phyloP scores from a whole-genome alignment of 2,329 filamentous ascomycete genomes.

The Aspergillus fructus region DNA sequence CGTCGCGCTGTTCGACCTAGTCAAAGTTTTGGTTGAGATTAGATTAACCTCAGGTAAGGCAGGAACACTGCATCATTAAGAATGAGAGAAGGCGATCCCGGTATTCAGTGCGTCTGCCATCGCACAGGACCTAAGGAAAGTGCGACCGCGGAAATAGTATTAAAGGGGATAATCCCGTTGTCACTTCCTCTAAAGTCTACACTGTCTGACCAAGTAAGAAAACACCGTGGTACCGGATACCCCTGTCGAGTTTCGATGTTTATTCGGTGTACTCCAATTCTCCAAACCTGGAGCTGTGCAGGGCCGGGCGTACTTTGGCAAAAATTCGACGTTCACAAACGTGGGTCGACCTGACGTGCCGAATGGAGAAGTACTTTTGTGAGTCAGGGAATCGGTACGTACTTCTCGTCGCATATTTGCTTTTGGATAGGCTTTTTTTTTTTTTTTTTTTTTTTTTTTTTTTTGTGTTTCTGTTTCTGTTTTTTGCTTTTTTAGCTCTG shows the following conservation, averaged over 20 bases:
- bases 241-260: neutral
- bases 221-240: neutral
- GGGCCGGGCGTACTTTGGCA: neutral
- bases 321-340: neutral
- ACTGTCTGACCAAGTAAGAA: neutral
- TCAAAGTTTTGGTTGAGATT: slow-evolving; percentile 2
- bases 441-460: neutral
- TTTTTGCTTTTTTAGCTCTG: neutral
- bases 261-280: neutral
- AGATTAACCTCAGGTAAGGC: slow-evolving; percentile 9
- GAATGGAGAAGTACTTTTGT: slow-evolving; percentile 1
- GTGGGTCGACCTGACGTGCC: neutral
- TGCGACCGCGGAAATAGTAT: neutral
- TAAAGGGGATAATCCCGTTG: neutral
- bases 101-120: neutral
- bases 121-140: neutral
- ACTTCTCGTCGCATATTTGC: no score
- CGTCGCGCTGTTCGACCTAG: neutral
- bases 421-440: neutral
- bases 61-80: slow-evolving; percentile 4
- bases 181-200: neutral
- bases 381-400: neutral
- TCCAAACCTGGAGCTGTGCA: neutral
- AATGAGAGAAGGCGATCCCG: neutral
- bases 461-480: neutral